Percentiles rank a stretch among this genome's conserved stretches.
Evolutionary conservation across 805 yeast genomes (phyloP).

Genomic region (Candida parachauliodes): DNA sequence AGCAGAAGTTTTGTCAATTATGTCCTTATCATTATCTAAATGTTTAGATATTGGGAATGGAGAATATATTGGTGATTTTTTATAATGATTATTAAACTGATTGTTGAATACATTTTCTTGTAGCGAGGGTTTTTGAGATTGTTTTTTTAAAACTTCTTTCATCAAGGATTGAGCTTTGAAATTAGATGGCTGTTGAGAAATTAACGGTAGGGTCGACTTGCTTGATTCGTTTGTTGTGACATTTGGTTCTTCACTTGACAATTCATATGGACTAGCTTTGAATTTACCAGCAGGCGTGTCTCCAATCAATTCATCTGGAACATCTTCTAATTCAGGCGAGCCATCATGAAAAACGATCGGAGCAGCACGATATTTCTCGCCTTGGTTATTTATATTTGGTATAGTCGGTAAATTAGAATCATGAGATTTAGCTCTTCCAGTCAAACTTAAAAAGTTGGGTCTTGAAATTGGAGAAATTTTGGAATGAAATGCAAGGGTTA

Average conservation of each 20-base stretch:
- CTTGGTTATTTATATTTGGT: slow-evolving; percentile 13
- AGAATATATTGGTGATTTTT: slow-evolving; percentile 39
- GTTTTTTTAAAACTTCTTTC: background rate
- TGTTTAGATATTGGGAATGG: slow-evolving; percentile 42
- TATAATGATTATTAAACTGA: slow-evolving; percentile 44
- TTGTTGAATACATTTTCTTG: slow-evolving; percentile 16
- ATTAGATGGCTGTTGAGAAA: background rate
- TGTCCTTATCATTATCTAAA: slow-evolving; percentile 31
- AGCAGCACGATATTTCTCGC: slow-evolving; percentile 16
- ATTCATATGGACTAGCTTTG: background rate
- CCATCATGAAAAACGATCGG: slow-evolving; percentile 31
- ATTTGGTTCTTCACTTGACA: background rate
- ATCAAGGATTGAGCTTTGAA: background rate
- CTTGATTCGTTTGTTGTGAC: background rate
- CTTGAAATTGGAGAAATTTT: slow-evolving; percentile 31
- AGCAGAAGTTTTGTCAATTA: slow-evolving; percentile 17
- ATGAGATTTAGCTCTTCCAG: slow-evolving; percentile 37
- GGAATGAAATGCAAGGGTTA: slow-evolving; percentile 43
- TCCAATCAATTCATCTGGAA: slow-evolving; percentile 37
- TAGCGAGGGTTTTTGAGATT: background rate
- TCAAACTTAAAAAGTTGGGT: slow-evolving; percentile 31
- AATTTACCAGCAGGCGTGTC: slow-evolving; percentile 17
- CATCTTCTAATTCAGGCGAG: slow-evolving; percentile 36
- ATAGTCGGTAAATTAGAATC: slow-evolving; percentile 37
- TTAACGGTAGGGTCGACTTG: slow-evolving; percentile 1